Percentiles rank a stretch among this genome's conserved stretches.
phyloP scores from a whole-genome alignment of 2,329 filamentous ascomycete genomes.

The Chrysoporthe puriensis region DNA sequence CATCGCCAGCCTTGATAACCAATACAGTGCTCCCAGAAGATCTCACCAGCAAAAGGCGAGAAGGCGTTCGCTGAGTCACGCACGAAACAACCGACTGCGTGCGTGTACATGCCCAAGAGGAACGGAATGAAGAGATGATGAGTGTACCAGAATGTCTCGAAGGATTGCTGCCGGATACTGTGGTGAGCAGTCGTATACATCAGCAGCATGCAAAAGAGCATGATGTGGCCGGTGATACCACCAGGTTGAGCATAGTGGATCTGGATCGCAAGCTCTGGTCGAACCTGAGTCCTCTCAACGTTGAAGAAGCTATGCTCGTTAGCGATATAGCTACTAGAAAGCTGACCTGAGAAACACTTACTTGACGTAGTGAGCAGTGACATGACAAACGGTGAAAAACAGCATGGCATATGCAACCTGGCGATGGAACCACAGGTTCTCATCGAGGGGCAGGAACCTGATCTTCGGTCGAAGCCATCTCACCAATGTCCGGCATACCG shows the following conservation, averaged over 20 bases:
- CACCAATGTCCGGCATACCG: constrained; percentile 91
- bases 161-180: constrained; percentile 94
- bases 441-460: constrained; percentile 88
- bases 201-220: constrained; percentile 98
- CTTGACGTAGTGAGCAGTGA: constrained; percentile 90
- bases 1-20: constrained; percentile 97
- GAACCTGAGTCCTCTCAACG: constrained; percentile 82
- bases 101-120: constrained; percentile 89
- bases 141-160: constrained; percentile 99
- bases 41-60: constrained; percentile 81
- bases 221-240: constrained; percentile 93
- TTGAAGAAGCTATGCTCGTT: constrained; percentile 78
- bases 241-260: constrained; percentile 91
- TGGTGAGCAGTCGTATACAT: constrained; percentile 97
- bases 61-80: constrained; percentile 73
- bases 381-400: constrained; percentile 79
- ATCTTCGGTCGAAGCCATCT: constrained; percentile 84
- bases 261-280: constrained; percentile 78
- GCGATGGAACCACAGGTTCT: constrained; percentile 95
- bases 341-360: constrained; percentile 45
- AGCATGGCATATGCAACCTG: constrained; percentile 91
- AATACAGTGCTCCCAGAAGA: constrained; percentile 91
- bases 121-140: constrained; percentile 99
- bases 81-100: constrained; percentile 95
- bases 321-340: neutral